Base-by-base conservation (phyloP, 2,329 filamentous ascomycete genomes). In the Colletotrichum caudatum region DNA sequence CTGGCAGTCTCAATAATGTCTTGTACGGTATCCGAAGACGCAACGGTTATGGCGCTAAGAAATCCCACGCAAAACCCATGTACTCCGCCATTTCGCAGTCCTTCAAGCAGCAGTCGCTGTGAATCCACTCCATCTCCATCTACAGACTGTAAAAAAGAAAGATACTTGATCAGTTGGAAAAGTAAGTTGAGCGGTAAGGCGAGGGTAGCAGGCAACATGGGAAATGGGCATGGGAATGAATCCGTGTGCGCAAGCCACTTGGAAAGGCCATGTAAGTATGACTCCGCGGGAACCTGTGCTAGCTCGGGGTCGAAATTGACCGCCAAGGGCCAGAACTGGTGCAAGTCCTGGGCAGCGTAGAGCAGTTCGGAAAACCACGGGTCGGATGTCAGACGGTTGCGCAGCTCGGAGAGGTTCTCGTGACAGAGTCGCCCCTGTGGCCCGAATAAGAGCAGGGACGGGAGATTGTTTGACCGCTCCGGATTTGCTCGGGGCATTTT, bases 31-130 rank as follows among this genome's bases (percentile, higher is more conserved):
- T 53, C 11, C 20, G 80, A 75, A 69, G 78, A 75, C 0, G 82
- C 76, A 0, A 83, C 80, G 0, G 81, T 81, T 16, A 80, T 66
- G 8, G 84, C 80, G 51, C 74, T 78, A n/a, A 85, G 61, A 1
- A 84, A 64, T 0, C 83, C 83, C 1, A 78, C 79, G 46, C 84
- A 85, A 63, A 84, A 80, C 0, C 84, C 83, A 2, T 51, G 46
- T 2, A 54, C 54, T 0, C 61, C 66, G 2, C 44, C 60, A 2
- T 18, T 2, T 5, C 33, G 4, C 2, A 64, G n/a, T 26, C 16
- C 18, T 4, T 3, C 23, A 1, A 64, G 29, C 2, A 64, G 16
- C 2, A 7, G 0, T 11, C 9, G 2, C 4, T 69, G 66, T 0
- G 16, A 1, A 7, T 58, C 18, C 0, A 11, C 2, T 4, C 44